Conservation (phyloP, 306 rosid genomes). For the Hylodesmum podocarpum region DNA sequence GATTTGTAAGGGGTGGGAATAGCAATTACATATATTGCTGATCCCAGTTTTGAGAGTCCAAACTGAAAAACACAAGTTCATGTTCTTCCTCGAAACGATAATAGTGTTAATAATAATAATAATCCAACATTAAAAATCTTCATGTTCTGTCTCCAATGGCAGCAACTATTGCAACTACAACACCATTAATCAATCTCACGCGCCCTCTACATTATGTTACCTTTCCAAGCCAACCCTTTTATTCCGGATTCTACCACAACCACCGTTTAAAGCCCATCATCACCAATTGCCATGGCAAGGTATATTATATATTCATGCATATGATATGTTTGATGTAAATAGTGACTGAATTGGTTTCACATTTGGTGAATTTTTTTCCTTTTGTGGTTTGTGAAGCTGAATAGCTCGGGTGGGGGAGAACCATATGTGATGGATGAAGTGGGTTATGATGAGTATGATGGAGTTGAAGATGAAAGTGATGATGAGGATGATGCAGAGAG, state of each 20-base stretch:
- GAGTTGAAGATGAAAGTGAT: constrained; percentile 47
- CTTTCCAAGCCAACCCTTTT: neutral
- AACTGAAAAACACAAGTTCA: neutral
- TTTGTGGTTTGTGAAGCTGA: constrained; percentile 41
- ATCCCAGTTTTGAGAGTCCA: neutral
- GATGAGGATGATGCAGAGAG: constrained; percentile 67
- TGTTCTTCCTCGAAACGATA: neutral
- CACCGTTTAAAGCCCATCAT: constrained; percentile 26
- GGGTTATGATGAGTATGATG: constrained; percentile 47
- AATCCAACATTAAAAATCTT: no score
- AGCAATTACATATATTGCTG: no score
- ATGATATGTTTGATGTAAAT: neutral
- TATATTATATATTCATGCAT: neutral
- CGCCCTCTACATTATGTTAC: constrained; percentile 20
- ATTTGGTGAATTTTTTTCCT: neutral
- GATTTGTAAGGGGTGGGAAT: no score
- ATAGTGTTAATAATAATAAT: no score
- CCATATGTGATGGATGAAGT: constrained; percentile 42
- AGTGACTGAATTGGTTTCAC: neutral
- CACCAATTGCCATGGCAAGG: constrained; percentile 45
- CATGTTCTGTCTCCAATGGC: constrained; percentile 45
- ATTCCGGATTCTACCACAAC: constrained; percentile 17
- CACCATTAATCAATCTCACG: constrained; percentile 24
- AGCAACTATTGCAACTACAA: constrained; percentile 25
- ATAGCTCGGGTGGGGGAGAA: constrained; percentile 45